Conservation (phyloP, 2,329 filamentous ascomycete genomes). For the Aspergillus luchuensis region DNA sequence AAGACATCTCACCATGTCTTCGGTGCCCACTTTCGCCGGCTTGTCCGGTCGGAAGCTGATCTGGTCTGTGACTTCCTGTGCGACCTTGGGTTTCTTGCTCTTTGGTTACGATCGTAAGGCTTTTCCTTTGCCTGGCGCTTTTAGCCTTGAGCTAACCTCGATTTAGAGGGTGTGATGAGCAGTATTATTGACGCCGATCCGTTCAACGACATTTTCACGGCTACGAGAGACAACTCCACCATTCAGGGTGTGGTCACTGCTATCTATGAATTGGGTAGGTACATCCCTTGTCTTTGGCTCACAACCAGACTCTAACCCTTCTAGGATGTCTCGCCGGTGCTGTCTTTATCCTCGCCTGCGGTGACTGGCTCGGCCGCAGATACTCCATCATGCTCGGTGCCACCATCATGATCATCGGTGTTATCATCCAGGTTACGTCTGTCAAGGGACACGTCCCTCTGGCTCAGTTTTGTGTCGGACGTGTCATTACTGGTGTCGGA, state of each 20-base stretch:
- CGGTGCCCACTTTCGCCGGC: constrained; percentile 10
- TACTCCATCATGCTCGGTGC: constrained; percentile 57
- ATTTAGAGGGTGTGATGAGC: constrained; percentile 17
- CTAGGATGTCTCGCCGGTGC: constrained; percentile 46
- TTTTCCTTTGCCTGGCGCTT: too few species aligned
- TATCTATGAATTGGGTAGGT: constrained; percentile 16
- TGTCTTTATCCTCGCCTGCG: constrained; percentile 32
- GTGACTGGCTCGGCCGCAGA: constrained; percentile 36
- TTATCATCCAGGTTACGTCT: constrained; percentile 30
- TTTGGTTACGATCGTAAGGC: constrained; percentile 14
- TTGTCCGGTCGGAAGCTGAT: constrained; percentile 9
- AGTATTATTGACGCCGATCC: constrained; percentile 15
- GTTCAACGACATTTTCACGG: constrained; percentile 18
- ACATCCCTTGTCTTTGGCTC: neutral
- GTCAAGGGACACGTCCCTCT: constrained; percentile 30
- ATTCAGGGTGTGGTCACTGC: constrained; percentile 18
- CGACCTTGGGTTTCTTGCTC: constrained; percentile 15
- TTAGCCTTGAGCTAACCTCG: neutral
- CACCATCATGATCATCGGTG: constrained; percentile 47
- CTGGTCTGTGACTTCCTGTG: constrained; percentile 8
- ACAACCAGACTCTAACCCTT: neutral
- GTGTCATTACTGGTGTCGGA: constrained; percentile 42
- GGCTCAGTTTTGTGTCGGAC: constrained; percentile 46
- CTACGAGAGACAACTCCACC: constrained; percentile 12
- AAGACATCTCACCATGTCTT: constrained; percentile 2